These are phyloP conservation scores for Fusarium sulawesiense DNA, from an alignment of 2,329 filamentous ascomycete genomes.

Conservation along the genomic window DNA sequence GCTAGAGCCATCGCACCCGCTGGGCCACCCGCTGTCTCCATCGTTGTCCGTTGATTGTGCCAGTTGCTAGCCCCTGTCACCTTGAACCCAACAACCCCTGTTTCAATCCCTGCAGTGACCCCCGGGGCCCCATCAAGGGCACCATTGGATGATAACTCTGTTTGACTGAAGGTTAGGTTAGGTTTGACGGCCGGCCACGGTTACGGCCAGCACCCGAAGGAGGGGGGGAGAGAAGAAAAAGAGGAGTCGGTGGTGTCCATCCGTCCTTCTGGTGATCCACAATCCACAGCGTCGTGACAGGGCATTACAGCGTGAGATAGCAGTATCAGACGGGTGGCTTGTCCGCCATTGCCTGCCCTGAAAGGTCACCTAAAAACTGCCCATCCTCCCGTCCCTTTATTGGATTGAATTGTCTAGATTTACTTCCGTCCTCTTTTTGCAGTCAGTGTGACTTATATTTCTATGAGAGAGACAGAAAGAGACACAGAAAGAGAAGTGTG, in stretches of 20 bases:
- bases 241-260: constrained; percentile 30
- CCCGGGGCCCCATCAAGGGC: constrained; percentile 13
- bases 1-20: constrained; percentile 39
- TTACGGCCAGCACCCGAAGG: constrained; percentile 32
- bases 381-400: constrained; percentile 15
- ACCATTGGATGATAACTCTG: constrained; percentile 1
- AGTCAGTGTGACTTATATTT: neutral
- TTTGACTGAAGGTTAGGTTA: neutral
- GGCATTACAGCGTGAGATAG: constrained; percentile 34
- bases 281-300: constrained; percentile 39
- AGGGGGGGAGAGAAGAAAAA: neutral
- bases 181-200: neutral
- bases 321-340: constrained; percentile 33
- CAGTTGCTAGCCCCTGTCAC: neutral
- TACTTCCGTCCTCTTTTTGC: neutral
- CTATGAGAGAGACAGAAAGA: neutral
- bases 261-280: constrained; percentile 38
- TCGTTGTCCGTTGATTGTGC: constrained; percentile 9
- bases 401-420: neutral
- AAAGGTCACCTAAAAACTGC: constrained; percentile 30
- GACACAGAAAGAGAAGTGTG: neutral
- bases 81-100: constrained; percentile 11
- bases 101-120: constrained; percentile 35
- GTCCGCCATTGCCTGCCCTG: constrained; percentile 14
- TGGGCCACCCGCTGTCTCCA: constrained; percentile 30